Evolutionary conservation across 192 early-diverging fungal species (phyloP).

Genomic region (Coemansia sp.): DNA sequence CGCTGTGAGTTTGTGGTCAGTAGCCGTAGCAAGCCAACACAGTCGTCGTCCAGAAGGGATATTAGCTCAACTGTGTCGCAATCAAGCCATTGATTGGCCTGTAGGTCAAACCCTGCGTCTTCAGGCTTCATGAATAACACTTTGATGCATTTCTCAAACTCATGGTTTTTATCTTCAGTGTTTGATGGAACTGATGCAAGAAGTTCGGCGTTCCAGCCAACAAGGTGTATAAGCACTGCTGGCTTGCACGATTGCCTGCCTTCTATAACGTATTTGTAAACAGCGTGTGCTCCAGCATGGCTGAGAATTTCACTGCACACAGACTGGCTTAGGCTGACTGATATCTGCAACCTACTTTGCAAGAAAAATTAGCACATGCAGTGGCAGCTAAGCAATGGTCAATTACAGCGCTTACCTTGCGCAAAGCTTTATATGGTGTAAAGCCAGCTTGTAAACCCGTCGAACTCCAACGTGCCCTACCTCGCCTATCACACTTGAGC

Average conservation of each 20-base stretch:
- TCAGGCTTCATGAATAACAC: constrained; percentile 17
- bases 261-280: constrained; percentile 49
- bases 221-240: constrained; percentile 29
- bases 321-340: constrained; percentile 18
- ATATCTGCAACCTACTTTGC: constrained; percentile 6
- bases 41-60: constrained; percentile 37
- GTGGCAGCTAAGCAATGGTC: neutral
- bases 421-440: constrained; percentile 16
- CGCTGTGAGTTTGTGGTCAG: constrained; percentile 21
- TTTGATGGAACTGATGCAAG: constrained; percentile 1
- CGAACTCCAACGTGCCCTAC: constrained; percentile 32
- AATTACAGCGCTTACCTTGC: constrained; percentile 4
- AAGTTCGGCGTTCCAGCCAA: constrained; percentile 49
- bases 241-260: constrained; percentile 36
- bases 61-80: constrained; percentile 34
- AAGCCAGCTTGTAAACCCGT: constrained; percentile 21
- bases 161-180: neutral
- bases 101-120: constrained; percentile 15
- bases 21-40: constrained; percentile 10
- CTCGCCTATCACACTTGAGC: constrained; percentile 28
- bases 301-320: constrained; percentile 39
- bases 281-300: constrained; percentile 47
- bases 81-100: constrained; percentile 29
- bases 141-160: constrained; percentile 31
- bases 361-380: neutral